Conservation (phyloP, 2,329 filamentous ascomycete genomes). For the Aureobasidium subglaciale region DNA sequence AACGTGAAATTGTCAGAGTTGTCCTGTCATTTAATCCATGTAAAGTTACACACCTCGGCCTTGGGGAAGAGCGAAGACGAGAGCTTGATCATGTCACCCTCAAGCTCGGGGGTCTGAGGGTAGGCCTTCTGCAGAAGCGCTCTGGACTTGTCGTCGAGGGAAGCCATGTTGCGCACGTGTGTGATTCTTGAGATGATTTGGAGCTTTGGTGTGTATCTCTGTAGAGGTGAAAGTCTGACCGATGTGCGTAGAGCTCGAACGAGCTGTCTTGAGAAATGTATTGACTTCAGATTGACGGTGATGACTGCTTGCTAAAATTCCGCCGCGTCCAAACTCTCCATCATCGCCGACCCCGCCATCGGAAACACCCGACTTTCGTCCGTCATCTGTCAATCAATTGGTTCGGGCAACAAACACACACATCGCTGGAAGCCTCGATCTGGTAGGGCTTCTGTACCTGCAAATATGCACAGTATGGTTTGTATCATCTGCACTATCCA, state of each 20-base stretch:
- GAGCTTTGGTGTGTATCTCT: not conserved
- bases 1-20: conserved; percentile 28
- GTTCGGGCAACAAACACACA: too few relatives aligned
- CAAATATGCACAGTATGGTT: too few relatives aligned
- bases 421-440: too few relatives aligned
- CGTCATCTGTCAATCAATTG: not conserved
- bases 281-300: conserved; percentile 23
- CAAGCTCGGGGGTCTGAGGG: conserved; percentile 26
- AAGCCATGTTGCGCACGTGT: conserved; percentile 24
- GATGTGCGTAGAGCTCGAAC: conserved; percentile 17
- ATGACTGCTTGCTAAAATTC: conserved; percentile 7
- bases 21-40: not conserved
- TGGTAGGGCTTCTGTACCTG: too few relatives aligned
- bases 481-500: too few relatives aligned
- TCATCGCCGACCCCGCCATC: conserved; percentile 4
- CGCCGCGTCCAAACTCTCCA: not conserved
- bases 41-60: conserved; percentile 22
- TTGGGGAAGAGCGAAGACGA: conserved; percentile 28
- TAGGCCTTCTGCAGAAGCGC: conserved; percentile 28
- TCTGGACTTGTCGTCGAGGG: conserved; percentile 27
- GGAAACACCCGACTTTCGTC: not conserved
- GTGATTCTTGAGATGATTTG: not conserved
- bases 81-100: conserved; percentile 28
- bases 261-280: conserved; percentile 20
- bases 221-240: not conserved